Base-by-base conservation (phyloP, 352 stramenopile species). In the Globisporangium rhizosaccharum region DNA sequence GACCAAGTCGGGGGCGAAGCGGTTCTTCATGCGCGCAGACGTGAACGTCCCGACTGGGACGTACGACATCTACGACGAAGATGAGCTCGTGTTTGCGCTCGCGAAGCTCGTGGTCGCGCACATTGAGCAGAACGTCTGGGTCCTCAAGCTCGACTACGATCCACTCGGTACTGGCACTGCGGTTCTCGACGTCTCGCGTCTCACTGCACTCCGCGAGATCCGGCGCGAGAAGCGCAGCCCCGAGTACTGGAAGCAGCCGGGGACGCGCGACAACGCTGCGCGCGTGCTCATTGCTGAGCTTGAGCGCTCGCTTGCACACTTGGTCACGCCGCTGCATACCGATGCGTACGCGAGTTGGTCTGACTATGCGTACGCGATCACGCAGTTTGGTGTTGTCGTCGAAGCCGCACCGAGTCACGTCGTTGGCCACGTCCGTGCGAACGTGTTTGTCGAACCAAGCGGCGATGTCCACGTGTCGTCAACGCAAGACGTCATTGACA, bases 41-140 rank as follows among this genome's bases (percentile, higher is more conserved):
- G 87, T 97, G 18, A 96, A 93, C 62, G 81, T 93, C 3, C 88
- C 86, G 17, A 79, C 73, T 6, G 90, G 88, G 28, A 88, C 84
- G 7, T 92, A 96, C 62, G 90, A 96, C 56, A 67, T 97, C 33
- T 97, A 96, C 62, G 78, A 94, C 58, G 81, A 94, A 23, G 82
- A 95, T 41, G 89, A 97, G 54, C 53, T 97, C 15, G 73, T 87
- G 26, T 71, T 88, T 23, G 73, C 88, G 20, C 72, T 97, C 20
- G 76, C 87, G 26, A 95, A 96, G 62, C 80, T 97, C 45, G 87
- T 92, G 46, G 75, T 92, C 23, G 66, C 82, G 42, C 84, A 97
- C 61, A 61, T 96, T 28, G 82, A 96, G 26, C 67, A 95, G 37
- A 68, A 69, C 45, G 63, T 63, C 18, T 96, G 88, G 90, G 45